Conservation (phyloP, 164 flowering plant genomes). For the Echeveria elegans region DNA sequence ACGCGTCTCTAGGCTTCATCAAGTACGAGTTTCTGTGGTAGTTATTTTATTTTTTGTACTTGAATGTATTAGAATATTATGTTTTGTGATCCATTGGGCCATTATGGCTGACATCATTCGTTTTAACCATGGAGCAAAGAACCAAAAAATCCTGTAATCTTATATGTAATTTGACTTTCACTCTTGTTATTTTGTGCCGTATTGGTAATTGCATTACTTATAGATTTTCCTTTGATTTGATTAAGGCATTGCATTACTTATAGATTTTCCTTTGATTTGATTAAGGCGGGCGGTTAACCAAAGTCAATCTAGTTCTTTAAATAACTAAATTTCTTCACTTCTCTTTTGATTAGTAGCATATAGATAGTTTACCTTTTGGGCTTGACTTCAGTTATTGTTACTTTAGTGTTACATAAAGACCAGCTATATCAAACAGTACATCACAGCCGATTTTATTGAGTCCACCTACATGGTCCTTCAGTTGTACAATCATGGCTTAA, state of each 20-base stretch:
- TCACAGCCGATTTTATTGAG: background rate
- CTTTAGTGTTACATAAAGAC: too few species aligned
- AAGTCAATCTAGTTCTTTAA: background rate
- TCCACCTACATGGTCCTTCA: background rate
- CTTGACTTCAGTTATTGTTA: background rate
- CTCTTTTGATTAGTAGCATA: background rate
- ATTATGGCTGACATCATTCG: too few species aligned
- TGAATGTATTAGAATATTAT: background rate
- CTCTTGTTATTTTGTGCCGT: too few species aligned
- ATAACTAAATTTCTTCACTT: background rate
- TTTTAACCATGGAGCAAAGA: background rate
- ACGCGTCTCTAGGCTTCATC: constrained; percentile 51
- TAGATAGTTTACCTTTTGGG: background rate
- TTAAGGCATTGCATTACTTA: too few species aligned
- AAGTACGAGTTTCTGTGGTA: constrained; percentile 32
- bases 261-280: too few species aligned
- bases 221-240: background rate
- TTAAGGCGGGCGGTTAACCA: background rate
- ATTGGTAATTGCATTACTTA: background rate
- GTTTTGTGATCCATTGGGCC: background rate
- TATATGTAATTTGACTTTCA: too few species aligned
- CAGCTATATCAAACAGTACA: too few species aligned
- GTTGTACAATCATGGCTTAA: background rate
- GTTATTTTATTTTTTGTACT: background rate
- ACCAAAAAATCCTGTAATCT: background rate